phyloP scores from a whole-genome alignment of 108 stramenopile genomes.

The Cylindrotheca closterium region DNA sequence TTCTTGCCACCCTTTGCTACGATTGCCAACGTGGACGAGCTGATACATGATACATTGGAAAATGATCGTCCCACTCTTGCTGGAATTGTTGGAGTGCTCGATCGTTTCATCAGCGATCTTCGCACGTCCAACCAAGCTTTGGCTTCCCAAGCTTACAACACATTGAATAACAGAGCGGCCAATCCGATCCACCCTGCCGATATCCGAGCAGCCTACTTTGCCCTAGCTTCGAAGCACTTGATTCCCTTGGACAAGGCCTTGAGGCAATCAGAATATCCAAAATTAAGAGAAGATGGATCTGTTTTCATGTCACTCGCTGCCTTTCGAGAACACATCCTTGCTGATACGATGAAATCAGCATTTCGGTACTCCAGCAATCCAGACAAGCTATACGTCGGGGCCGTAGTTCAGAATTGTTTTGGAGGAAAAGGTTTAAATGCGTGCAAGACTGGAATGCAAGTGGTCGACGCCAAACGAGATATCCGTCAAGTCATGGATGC shows the following conservation, averaged over 20 bases:
- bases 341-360: conserved; percentile 73
- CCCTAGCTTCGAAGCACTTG: neutral
- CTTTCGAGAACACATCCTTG: conserved; percentile 84
- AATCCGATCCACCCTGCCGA: conserved; percentile 1
- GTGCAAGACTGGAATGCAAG: conserved; percentile 31
- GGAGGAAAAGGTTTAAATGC: conserved; percentile 16
- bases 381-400: conserved; percentile 77
- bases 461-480: conserved; percentile 47
- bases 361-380: conserved; percentile 73
- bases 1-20: conserved; percentile 4
- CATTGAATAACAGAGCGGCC: conserved; percentile 4
- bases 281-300: conserved; percentile 10
- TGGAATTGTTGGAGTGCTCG: conserved; percentile 11
- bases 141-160: neutral
- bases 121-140: neutral
- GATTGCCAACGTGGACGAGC: conserved; percentile 1
- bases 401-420: conserved; percentile 90
- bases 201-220: conserved; percentile 2
- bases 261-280: neutral
- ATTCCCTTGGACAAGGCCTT: conserved; percentile 15
- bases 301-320: conserved; percentile 86
- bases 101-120: conserved; percentile 3
- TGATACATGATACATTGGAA: conserved; percentile 13
- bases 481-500: conserved; percentile 35
- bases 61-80: conserved; percentile 15